These are phyloP conservation scores for Globisporangium middletonii DNA, from an alignment of 352 stramenopile genomes.

Conservation along the genomic window DNA sequence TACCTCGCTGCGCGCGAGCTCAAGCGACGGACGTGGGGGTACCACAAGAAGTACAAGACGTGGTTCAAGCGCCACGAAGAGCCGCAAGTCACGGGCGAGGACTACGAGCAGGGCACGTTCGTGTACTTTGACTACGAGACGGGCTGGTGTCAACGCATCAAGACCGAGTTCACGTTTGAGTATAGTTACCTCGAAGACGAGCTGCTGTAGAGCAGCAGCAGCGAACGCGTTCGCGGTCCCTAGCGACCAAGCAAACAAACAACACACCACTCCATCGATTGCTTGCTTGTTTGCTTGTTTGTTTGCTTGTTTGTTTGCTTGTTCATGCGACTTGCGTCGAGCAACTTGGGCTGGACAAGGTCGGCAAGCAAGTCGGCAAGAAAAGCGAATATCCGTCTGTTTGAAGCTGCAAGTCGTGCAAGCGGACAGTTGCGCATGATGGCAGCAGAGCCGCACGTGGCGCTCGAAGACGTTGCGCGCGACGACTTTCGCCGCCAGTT, in stretches of 20 bases:
- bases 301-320: no score
- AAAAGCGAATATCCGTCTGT: no score
- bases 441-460: slow-evolving; percentile 14
- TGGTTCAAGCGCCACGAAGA: slow-evolving; percentile 99
- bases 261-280: neutral
- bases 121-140: slow-evolving; percentile 99
- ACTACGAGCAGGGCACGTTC: slow-evolving; percentile 99
- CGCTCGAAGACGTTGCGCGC: slow-evolving; percentile 50
- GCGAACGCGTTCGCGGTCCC: neutral
- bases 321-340: no score
- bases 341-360: no score
- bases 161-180: slow-evolving; percentile 99
- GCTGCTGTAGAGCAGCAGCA: slow-evolving; percentile 25
- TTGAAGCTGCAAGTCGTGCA: no score
- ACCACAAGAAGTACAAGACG: slow-evolving; percentile 99
- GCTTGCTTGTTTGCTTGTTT: neutral
- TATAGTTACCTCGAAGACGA: slow-evolving; percentile 96
- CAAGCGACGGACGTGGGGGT: slow-evolving; percentile 98
- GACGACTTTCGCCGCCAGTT: slow-evolving; percentile 51
- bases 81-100: slow-evolving; percentile 93
- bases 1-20: slow-evolving; percentile 97
- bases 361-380: neutral
- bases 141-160: slow-evolving; percentile 98
- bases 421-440: no score
- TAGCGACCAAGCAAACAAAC: neutral